Conservation (phyloP, 2,329 filamentous ascomycete species). For the Rugonectria rugulosa region DNA sequence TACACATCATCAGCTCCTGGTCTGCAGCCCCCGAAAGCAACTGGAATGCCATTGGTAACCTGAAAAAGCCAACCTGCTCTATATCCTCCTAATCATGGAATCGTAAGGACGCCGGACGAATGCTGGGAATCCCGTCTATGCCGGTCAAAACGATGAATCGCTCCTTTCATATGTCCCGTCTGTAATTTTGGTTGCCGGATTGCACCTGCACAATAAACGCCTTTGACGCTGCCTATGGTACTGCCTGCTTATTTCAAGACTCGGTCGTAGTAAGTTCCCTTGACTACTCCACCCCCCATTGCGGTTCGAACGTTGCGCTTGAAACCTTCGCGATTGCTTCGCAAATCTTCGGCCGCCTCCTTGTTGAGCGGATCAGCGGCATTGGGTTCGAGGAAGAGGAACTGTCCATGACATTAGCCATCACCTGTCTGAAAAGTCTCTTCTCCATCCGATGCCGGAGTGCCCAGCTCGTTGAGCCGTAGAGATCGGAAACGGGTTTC, state of each 20-base stretch:
- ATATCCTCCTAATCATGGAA: conserved; percentile 23
- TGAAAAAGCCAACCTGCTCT: conserved; percentile 17
- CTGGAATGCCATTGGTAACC: conserved; percentile 15
- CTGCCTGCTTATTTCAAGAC: conserved; percentile 68
- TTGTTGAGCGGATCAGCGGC: conserved; percentile 98
- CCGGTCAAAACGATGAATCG: conserved; percentile 13
- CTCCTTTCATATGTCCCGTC: not conserved
- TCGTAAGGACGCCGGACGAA: conserved; percentile 24
- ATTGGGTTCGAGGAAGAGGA: conserved; percentile 97
- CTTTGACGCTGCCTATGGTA: conserved; percentile 9
- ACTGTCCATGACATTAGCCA: conserved; percentile 60
- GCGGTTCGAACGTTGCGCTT: conserved; percentile 86
- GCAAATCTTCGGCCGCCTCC: conserved; percentile 92
- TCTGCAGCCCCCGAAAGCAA: conserved; percentile 5
- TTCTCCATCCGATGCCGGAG: not conserved
- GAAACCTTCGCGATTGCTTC: conserved; percentile 85
- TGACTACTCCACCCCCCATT: conserved; percentile 82
- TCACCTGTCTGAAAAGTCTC: not conserved
- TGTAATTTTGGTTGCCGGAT: not conserved
- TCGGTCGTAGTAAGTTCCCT: conserved; percentile 76
- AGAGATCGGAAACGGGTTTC: conserved; percentile 5
- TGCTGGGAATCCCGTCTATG: conserved; percentile 19
- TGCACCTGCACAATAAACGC: conserved; percentile 1
- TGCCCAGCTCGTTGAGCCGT: not conserved
- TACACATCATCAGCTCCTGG: not conserved